These are phyloP conservation scores for Miscanthus lutarioriparius DNA, from an alignment of 176 grass and related monocot species.

Conservation along the genomic window DNA sequence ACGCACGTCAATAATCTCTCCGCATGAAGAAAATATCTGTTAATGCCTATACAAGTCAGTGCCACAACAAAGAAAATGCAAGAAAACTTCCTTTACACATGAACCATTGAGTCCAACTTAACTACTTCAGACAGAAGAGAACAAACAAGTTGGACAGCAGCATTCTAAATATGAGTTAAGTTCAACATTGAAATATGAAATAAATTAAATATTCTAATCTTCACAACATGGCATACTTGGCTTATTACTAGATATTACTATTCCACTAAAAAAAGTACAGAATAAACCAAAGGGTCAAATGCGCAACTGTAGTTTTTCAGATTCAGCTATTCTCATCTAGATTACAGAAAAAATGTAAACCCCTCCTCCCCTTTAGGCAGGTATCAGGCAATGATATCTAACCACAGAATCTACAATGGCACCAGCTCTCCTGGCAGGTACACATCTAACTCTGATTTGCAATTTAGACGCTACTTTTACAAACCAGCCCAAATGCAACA, in stretches of 20 bases:
- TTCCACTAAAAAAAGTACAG: not conserved
- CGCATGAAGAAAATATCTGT: slow-evolving; percentile 82
- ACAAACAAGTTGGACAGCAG: not conserved
- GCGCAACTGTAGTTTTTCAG: not conserved
- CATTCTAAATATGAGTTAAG: not conserved
- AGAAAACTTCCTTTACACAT: not conserved
- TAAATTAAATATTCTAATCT: not conserved
- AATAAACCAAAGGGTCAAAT: not conserved
- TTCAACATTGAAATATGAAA: slow-evolving; percentile 18
- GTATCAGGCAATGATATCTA: not conserved
- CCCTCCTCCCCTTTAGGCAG: not conserved
- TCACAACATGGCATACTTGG: not conserved
- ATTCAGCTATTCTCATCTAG: not conserved
- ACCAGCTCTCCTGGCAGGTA: not conserved
- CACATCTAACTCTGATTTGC: not conserved
- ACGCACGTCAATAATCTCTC: slow-evolving; percentile 64
- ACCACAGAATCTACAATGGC: not conserved
- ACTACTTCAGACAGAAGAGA: not conserved
- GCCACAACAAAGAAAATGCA: slow-evolving; percentile 1
- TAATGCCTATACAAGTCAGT: slow-evolving; percentile 14
- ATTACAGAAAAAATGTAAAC: slow-evolving; percentile 15
- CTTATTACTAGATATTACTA: slow-evolving; percentile 12
- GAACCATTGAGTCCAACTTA: not conserved
- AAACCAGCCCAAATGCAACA: not conserved
- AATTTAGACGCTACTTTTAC: not conserved